phyloP scores from a whole-genome alignment of 306 rosid species.

The Echinosophora koreensis region DNA sequence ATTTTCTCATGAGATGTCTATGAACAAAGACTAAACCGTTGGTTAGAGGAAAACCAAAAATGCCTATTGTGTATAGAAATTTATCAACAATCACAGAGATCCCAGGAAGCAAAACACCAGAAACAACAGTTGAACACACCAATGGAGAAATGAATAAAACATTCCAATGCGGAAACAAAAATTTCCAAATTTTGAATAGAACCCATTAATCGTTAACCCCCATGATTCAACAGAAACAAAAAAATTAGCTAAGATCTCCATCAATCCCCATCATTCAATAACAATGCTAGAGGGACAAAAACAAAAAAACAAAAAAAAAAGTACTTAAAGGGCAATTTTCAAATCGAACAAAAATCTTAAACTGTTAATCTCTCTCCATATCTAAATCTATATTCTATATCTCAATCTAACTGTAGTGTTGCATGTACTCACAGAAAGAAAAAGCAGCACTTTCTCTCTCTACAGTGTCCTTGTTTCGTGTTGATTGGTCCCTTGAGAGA shows the following conservation, averaged over 20 bases:
- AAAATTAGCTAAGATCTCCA: conserved; percentile 49
- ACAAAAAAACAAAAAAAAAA: conserved; percentile 33
- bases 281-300: conserved; percentile 54
- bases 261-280: conserved; percentile 22
- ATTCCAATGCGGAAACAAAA: conserved; percentile 45
- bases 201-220: conserved; percentile 38
- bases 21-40: conserved; percentile 23
- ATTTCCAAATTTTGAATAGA: conserved; percentile 39
- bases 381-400: background rate
- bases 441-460: conserved; percentile 22
- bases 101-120: conserved; percentile 48
- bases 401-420: conserved; percentile 29
- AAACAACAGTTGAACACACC: conserved; percentile 32
- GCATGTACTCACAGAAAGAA: conserved; percentile 44
- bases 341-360: conserved; percentile 49
- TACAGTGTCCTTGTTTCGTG: conserved; percentile 35
- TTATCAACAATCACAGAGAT: conserved; percentile 26
- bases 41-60: conserved; percentile 40
- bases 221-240: conserved; percentile 30
- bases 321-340: conserved; percentile 59
- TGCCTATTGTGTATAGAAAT: conserved; percentile 20
- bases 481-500: conserved; percentile 57
- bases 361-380: conserved; percentile 36
- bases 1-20: conserved; percentile 1
- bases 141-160: conserved; percentile 46